Conservation (phyloP, 345 rosid genomes). For the Syzygium oleosum region DNA sequence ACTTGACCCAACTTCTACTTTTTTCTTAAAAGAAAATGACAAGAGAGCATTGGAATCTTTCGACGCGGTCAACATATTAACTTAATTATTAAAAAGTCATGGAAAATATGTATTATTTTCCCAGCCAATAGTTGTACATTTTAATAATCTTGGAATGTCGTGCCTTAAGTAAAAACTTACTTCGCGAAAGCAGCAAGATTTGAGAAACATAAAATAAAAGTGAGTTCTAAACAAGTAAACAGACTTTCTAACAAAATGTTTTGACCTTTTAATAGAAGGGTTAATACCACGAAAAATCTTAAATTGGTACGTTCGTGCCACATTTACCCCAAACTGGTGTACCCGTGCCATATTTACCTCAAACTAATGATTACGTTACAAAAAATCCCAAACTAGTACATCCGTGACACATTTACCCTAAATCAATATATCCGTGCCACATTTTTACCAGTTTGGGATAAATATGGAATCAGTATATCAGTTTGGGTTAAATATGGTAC, state of each 20-base stretch:
- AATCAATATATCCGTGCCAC: no score
- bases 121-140: not conserved
- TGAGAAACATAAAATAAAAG: not conserved
- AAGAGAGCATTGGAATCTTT: not conserved
- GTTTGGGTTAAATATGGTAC: no score
- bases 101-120: not conserved
- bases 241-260: not conserved
- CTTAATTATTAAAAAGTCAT: not conserved
- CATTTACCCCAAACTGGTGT: no score
- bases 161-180: not conserved
- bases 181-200: not conserved
- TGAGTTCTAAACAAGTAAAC: not conserved
- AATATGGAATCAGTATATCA: no score
- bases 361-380: no score
- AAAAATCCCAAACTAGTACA: no score
- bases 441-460: no score
- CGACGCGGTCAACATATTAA: rapidly evolving
- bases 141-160: not conserved
- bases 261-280: not conserved
- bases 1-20: not conserved
- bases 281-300: no score
- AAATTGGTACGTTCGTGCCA: no score
- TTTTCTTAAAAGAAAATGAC: not conserved
- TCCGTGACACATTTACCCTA: rapidly evolving
- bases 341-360: no score